phyloP scores from a whole-genome alignment of 139 green algal genomes.

The Chlorella sp. region DNA sequence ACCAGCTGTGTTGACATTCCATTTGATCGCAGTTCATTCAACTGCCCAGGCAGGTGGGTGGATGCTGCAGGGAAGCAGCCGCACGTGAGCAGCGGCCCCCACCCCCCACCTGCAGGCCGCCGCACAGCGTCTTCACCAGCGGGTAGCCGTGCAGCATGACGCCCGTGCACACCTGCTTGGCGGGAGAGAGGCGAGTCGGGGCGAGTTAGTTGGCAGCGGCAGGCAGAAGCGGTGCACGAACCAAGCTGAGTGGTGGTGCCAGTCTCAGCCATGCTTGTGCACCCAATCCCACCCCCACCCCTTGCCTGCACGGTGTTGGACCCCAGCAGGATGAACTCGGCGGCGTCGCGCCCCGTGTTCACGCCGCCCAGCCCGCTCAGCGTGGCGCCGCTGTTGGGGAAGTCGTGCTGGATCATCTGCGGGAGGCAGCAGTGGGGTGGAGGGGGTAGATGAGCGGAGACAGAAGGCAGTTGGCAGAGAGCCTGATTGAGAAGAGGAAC shows the following conservation, averaged over 20 bases:
- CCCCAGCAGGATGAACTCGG: slow-evolving; percentile 97
- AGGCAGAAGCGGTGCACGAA: neutral
- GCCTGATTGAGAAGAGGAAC: too few species aligned
- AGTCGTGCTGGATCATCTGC: slow-evolving; percentile 81
- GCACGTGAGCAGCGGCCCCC: neutral
- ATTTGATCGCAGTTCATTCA: too few species aligned
- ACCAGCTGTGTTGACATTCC: too few species aligned
- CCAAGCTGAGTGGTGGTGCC: too few species aligned
- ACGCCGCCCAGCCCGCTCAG: slow-evolving; percentile 93
- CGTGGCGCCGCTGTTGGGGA: slow-evolving; percentile 44
- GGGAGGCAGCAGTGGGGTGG: slow-evolving; percentile 36
- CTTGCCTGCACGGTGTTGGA: slow-evolving; percentile 93
- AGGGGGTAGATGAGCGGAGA: too few species aligned
- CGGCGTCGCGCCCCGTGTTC: slow-evolving; percentile 92
- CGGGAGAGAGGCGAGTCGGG: neutral
- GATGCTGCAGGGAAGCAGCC: too few species aligned
- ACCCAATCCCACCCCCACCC: neutral
- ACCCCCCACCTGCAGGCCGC: slow-evolving; percentile 80
- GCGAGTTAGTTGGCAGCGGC: neutral
- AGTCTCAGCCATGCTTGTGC: neutral
- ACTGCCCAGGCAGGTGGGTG: too few species aligned
- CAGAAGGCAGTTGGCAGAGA: too few species aligned
- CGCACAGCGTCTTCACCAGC: slow-evolving; percentile 90
- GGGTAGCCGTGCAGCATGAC: slow-evolving; percentile 98
- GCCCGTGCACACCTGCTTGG: slow-evolving; percentile 93